Evolutionary conservation across 2,329 filamentous ascomycete species (phyloP).

Genomic region (Aureobasidium sp.): DNA sequence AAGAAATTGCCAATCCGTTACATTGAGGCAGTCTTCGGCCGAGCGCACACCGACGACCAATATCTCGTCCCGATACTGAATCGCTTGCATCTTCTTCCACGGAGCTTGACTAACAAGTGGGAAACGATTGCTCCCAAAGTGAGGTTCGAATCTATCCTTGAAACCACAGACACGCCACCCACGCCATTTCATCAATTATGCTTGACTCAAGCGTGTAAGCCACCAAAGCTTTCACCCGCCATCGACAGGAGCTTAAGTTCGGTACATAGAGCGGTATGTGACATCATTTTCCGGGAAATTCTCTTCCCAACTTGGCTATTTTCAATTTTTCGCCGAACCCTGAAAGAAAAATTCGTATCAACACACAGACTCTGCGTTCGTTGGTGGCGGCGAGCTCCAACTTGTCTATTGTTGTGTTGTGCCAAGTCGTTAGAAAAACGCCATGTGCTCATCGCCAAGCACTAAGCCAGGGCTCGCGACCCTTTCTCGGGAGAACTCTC

Average conservation of each 20-base stretch:
- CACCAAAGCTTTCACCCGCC: constrained; percentile 13
- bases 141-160: background rate
- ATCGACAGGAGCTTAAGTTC: constrained; percentile 11
- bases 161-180: constrained; percentile 9
- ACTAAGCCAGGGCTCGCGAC: background rate
- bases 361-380: background rate
- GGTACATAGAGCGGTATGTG: constrained; percentile 5
- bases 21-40: background rate
- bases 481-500: background rate
- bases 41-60: constrained; percentile 4
- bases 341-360: background rate
- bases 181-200: constrained; percentile 1
- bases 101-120: constrained; percentile 7
- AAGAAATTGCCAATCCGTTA: constrained; percentile 10
- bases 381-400: background rate
- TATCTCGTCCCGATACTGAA: constrained; percentile 2
- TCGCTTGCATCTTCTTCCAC: background rate
- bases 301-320: constrained; percentile 1
- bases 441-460: constrained; percentile 11
- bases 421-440: constrained; percentile 11
- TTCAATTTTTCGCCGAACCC: background rate
- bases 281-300: constrained; percentile 11
- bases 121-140: background rate
- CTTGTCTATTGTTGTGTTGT: constrained; percentile 1
- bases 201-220: constrained; percentile 4